Evolutionary conservation across 805 yeast species (phyloP).

Genomic region (Saccharomycopsis sp.): DNA sequence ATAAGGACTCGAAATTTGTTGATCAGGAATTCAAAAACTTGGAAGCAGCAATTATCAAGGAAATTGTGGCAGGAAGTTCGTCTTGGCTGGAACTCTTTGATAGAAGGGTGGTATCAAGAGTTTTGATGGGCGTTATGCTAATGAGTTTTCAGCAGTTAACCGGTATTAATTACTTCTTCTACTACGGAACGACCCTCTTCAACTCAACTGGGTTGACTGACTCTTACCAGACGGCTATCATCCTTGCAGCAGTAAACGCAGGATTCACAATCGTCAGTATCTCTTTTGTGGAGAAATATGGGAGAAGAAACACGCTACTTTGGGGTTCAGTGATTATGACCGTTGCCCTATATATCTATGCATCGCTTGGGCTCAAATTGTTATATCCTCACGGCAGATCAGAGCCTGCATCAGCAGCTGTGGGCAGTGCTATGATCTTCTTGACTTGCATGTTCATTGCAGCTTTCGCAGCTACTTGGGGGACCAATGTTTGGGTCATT

Average conservation of each 20-base stretch:
- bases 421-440: conserved; percentile 58
- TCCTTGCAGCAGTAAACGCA: conserved; percentile 51
- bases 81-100: conserved; percentile 56
- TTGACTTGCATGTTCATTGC: conserved; percentile 58
- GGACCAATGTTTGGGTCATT: conserved; percentile 61
- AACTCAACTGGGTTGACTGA: conserved; percentile 50
- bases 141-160: conserved; percentile 63
- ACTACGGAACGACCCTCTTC: conserved; percentile 59
- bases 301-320: conserved; percentile 43
- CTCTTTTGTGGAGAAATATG: conserved; percentile 45
- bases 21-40: conserved; percentile 47
- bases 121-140: conserved; percentile 44
- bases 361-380: conserved; percentile 47
- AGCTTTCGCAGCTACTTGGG: conserved; percentile 72
- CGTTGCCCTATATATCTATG: conserved; percentile 30
- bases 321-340: conserved; percentile 37
- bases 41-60: conserved; percentile 55
- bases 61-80: conserved; percentile 55
- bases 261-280: conserved; percentile 48
- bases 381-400: conserved; percentile 26
- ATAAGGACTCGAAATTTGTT: conserved; percentile 47
- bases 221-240: conserved; percentile 53
- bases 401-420: conserved; percentile 40
- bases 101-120: conserved; percentile 44
- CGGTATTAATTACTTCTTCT: conserved; percentile 61